Conservation (phyloP, 2,329 filamentous ascomycete genomes). For the Truncatella angustata region DNA sequence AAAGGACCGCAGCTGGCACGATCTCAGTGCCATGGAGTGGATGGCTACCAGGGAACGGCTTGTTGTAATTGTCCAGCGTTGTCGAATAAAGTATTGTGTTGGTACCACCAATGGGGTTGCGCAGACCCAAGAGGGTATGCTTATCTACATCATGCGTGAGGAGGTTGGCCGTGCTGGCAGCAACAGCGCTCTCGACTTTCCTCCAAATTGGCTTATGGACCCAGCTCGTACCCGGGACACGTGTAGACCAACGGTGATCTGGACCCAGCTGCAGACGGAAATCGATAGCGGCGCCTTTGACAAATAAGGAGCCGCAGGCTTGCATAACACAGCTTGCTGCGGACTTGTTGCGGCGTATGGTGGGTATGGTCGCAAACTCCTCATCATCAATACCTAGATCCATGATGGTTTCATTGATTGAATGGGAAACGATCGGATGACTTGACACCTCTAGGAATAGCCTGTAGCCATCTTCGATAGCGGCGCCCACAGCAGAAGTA, state of each 20-base stretch:
- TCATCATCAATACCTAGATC: slow-evolving; percentile 23
- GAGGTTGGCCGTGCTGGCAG: background rate
- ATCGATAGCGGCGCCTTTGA: slow-evolving; percentile 13
- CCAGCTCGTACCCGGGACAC: slow-evolving; percentile 25
- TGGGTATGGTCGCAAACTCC: slow-evolving; percentile 28
- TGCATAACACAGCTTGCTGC: slow-evolving; percentile 24
- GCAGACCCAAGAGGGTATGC: slow-evolving; percentile 33
- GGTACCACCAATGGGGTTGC: slow-evolving; percentile 25
- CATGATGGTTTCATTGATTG: slow-evolving; percentile 36
- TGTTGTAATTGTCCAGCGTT: slow-evolving; percentile 32
- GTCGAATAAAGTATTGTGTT: slow-evolving; percentile 32
- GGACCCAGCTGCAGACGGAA: slow-evolving; percentile 18
- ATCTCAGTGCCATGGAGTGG: slow-evolving; percentile 40
- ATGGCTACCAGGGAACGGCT: slow-evolving; percentile 40
- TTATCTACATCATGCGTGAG: slow-evolving; percentile 30
- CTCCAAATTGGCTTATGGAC: slow-evolving; percentile 20
- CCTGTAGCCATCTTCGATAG: slow-evolving; percentile 32
- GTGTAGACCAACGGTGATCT: slow-evolving; percentile 21
- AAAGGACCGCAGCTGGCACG: slow-evolving; percentile 37
- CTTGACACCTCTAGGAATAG: slow-evolving; percentile 40
- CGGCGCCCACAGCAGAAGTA: slow-evolving; percentile 28
- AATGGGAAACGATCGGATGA: slow-evolving; percentile 40
- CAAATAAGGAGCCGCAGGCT: background rate
- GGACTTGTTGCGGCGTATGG: slow-evolving; percentile 28
- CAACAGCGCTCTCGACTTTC: slow-evolving; percentile 19